Conservation (phyloP, 164 flowering plant genomes). For the Litsea cubeba region DNA sequence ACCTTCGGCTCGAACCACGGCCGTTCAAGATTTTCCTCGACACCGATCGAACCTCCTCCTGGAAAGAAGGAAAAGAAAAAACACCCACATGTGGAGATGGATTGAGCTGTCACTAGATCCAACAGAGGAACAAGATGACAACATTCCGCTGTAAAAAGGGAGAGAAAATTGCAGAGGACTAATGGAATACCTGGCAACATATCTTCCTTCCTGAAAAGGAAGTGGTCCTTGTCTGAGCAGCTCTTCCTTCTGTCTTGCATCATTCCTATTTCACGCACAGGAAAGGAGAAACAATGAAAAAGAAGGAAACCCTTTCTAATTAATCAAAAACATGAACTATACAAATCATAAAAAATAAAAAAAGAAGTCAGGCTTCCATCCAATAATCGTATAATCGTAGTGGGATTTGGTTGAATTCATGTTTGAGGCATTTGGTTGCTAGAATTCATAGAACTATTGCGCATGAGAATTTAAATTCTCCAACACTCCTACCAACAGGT, state of each 20-base stretch:
- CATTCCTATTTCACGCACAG: conserved; percentile 1
- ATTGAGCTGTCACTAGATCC: not conserved
- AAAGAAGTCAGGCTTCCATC: not conserved
- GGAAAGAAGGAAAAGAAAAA: not conserved
- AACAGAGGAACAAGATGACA: not conserved
- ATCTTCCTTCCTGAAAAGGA: conserved; percentile 36
- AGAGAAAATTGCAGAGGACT: not conserved
- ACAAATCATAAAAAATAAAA: not conserved
- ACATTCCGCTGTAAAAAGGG: not conserved
- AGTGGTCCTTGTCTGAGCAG: conserved; percentile 49
- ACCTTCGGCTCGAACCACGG: conserved; percentile 20
- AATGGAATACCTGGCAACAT: conserved; percentile 37
- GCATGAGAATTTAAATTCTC: too few relatives aligned
- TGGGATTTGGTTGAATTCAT: not conserved
- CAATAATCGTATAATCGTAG: not conserved
- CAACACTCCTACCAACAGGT: not conserved
- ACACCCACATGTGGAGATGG: too few relatives aligned
- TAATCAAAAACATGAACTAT: not conserved
- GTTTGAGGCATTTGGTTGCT: not conserved
- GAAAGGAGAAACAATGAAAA: not conserved
- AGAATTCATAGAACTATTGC: not conserved
- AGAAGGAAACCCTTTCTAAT: not conserved
- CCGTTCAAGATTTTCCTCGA: conserved; percentile 20
- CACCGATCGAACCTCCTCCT: conserved; percentile 34
- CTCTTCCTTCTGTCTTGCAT: conserved; percentile 42